Evolutionary conservation across 2,329 filamentous ascomycete genomes (phyloP), one percentile per base, ranked within the genome.

Genomic region (Gliomastix tumulicola): DNA sequence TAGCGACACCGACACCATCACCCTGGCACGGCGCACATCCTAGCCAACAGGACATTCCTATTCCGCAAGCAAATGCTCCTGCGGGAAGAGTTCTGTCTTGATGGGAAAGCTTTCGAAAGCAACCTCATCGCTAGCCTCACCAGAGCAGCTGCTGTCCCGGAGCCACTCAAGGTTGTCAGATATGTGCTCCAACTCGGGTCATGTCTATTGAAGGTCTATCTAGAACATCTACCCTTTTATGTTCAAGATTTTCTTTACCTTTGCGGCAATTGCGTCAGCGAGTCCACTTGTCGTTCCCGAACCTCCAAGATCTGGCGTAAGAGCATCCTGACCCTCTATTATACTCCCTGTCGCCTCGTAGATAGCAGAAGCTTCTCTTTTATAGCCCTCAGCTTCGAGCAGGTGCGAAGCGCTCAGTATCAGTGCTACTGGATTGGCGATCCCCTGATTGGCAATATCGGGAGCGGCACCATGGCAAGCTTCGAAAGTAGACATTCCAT

Each of bases 391-490:
- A 22, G n/a, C 13, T 8, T 34, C 32, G 12, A 88, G 66, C 69
- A 88, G 75, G 81, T 87, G 83, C 37, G 79, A 79, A 18, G 84
- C 61, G 34, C 80, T 85, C 27, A 87, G 68, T 20, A 87, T 77
- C 46, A 80, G 77, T 2, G 81, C 83, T 21, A 87, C 69, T 0
- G 83, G 83, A 60, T 88, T 87, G 37, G 83, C 82, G 30, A 84
- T 70, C 25, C 79, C 79, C 54, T 83, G 72, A 39, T 83, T 83
- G 7, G 79, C 76, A 45, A 88, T 87, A 47, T 88, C 83, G 9
- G 84, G 83, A 3, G 83, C 84, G 36, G 53, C 75, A 65, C 81
- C 83, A 53, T 88, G 83, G 37, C 88, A 84, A 5, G 83, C 83
- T 62, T 88, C 83, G 51, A 86, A 87, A 47, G 87, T 84, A 43